Base-by-base conservation (phyloP, 1,284 basidiomycete genomes). In the Cutaneotrichosporon sp. region DNA sequence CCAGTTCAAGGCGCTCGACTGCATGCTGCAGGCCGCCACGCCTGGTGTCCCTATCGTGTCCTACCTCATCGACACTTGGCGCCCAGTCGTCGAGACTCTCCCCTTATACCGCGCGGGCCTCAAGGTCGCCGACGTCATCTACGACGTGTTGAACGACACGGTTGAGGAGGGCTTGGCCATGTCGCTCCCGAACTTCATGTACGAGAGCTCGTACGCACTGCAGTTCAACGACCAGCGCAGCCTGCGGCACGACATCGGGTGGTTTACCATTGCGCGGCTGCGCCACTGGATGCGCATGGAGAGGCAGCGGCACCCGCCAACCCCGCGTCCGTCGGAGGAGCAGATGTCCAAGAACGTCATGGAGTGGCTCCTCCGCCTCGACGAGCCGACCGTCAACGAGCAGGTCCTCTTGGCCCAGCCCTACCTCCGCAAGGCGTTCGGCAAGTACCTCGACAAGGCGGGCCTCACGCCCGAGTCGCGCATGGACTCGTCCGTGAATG, bases 231-330 rank as follows among this genome's bases (percentile, higher is more conserved):
- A 77, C 54, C 66, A 68, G 25, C 66, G 72, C 2, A 71, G 69
- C 54, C 69, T 76, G 22, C 70, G 77, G 18, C 63, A 66, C 18
- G 72, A 76, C 50, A 62, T 69, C 1, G 77, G 77, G 4, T 79
- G 77, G 77, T 64, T 69, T 45, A 59, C 72, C 10, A 56, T 79
- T 3, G 64, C 71, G 31, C 68, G 75, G 1, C 65, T 77, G 20
- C 65, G 75, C 4, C 71, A 77, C 38, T 78, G 74, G 74, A 43
- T 66, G 45, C 64, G 65, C 25, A 53, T 27, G 56, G 29, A 45
- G 54, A 55, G 31, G 20, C 51, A 33, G 10, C 34, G 33, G 8
- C n/a, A 22, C 20, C 34, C 20, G 22, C 4, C 13, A 7, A 14
- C 14, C 11, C 20, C n/a, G 51, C 51, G 51, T 11, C 51, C 56